phyloP scores from a whole-genome alignment of 495 filamentous ascomycete species.

The Hyphodiscus hymeniophilus region DNA sequence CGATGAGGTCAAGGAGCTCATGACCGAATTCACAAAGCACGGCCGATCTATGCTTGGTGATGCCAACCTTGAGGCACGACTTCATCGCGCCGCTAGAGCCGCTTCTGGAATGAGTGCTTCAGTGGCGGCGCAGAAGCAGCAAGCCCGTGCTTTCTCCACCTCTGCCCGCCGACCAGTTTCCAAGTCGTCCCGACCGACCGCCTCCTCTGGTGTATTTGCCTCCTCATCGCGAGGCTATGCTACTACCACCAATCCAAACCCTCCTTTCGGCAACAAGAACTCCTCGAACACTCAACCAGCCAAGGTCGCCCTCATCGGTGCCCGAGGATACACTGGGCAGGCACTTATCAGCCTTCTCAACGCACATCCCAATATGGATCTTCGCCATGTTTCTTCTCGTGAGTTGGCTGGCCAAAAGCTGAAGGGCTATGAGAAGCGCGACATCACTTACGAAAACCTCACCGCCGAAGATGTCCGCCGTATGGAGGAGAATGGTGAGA shows the following conservation, averaged over 20 bases:
- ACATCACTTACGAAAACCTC: conserved; percentile 90
- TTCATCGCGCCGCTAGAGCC: conserved; percentile 67
- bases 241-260: conserved; percentile 89
- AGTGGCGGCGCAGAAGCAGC: conserved; percentile 40
- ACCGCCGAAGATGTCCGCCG: conserved; percentile 80
- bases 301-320: conserved; percentile 86
- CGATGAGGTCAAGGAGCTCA: conserved; percentile 79
- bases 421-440: conserved; percentile 85
- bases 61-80: conserved; percentile 77
- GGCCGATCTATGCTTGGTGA: conserved; percentile 86
- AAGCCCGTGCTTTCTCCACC: conserved; percentile 59
- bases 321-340: conserved; percentile 93
- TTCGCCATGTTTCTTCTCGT: conserved; percentile 88
- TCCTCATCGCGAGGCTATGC: conserved; percentile 39
- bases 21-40: conserved; percentile 78
- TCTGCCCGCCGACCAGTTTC: conserved; percentile 31
- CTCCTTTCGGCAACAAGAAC: conserved; percentile 91
- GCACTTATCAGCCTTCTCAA: conserved; percentile 86
- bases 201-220: neutral
- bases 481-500: conserved; percentile 85
- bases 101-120: conserved; percentile 48
- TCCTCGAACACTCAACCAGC: conserved; percentile 73
- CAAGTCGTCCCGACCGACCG: conserved; percentile 2
- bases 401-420: conserved; percentile 87
- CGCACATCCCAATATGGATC: conserved; percentile 86